Conservation (phyloP, 2,329 filamentous ascomycete species). For the Pseudocercospora cruenta region DNA sequence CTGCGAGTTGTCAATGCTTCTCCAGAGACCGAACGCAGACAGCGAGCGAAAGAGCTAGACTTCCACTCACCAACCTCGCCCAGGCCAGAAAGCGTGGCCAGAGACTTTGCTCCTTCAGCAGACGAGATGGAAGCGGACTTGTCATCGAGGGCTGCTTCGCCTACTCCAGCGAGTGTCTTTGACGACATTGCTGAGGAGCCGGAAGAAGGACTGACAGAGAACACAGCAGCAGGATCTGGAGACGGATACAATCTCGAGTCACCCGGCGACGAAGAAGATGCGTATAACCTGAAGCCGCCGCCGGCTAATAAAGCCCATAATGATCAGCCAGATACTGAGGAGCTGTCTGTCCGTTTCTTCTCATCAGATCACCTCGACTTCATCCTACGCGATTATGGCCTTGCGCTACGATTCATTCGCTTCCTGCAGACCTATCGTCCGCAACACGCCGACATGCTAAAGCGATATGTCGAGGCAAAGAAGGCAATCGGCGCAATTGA, state of each 20-base stretch:
- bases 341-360: slow-evolving; percentile 45
- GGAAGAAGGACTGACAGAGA: slow-evolving; percentile 28
- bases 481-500: slow-evolving; percentile 49
- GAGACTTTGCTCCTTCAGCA: neutral
- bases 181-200: slow-evolving; percentile 26
- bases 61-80: slow-evolving; percentile 5
- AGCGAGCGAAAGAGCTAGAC: slow-evolving; percentile 5
- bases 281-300: slow-evolving; percentile 48
- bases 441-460: slow-evolving; percentile 39
- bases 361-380: slow-evolving; percentile 48
- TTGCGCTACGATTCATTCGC: slow-evolving; percentile 41
- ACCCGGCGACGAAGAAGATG: slow-evolving; percentile 25
- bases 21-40: slow-evolving; percentile 7
- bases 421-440: slow-evolving; percentile 48
- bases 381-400: slow-evolving; percentile 45
- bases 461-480: slow-evolving; percentile 45
- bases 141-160: slow-evolving; percentile 28
- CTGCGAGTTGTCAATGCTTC: slow-evolving; percentile 23
- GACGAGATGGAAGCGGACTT: slow-evolving; percentile 6
- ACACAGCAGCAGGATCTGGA: slow-evolving; percentile 30
- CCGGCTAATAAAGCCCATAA: slow-evolving; percentile 36
- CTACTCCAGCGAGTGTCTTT: slow-evolving; percentile 34
- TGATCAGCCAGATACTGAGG: slow-evolving; percentile 38
- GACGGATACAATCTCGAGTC: neutral
- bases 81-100: neutral